phyloP scores from a whole-genome alignment of 2,329 filamentous ascomycete species.

The Helicocarpus griseus region DNA sequence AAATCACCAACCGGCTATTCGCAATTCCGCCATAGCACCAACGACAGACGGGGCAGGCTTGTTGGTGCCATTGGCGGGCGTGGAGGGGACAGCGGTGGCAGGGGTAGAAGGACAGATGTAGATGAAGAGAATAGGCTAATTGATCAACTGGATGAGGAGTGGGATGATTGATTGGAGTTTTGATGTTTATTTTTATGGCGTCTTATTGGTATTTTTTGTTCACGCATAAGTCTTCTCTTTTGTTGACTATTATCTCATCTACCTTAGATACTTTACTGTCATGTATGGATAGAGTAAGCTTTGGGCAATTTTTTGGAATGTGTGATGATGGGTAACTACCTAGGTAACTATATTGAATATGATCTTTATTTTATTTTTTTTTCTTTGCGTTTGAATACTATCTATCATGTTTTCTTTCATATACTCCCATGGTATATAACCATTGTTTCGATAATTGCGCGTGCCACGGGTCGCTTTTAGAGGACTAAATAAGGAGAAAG shows the following conservation, averaged over 20 bases:
- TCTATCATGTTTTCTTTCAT: too few relatives aligned
- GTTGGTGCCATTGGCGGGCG: constrained; percentile 28
- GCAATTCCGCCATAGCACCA: constrained; percentile 17
- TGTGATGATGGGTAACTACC: too few relatives aligned
- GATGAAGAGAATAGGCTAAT: constrained; percentile 92
- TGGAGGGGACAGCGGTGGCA: constrained; percentile 20
- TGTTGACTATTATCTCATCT: not conserved
- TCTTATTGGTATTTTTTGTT: not conserved
- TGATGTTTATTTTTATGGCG: not conserved
- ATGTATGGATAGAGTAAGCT: not conserved
- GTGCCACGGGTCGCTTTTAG: too few relatives aligned
- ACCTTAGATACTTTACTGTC: not conserved
- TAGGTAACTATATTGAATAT: too few relatives aligned
- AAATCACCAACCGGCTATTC: constrained; percentile 25
- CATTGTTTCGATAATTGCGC: too few relatives aligned
- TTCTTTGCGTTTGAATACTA: too few relatives aligned
- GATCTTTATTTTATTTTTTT: too few relatives aligned
- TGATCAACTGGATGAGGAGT: constrained; percentile 92
- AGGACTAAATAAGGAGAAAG: too few relatives aligned
- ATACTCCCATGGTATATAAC: too few relatives aligned
- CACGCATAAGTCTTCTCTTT: not conserved
- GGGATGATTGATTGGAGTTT: constrained; percentile 56
- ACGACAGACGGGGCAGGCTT: constrained; percentile 19
- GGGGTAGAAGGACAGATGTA: constrained; percentile 29
- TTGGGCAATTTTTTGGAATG: not conserved